Percentiles rank a stretch among this genome's conserved stretches.
Evolutionary conservation across 495 filamentous ascomycete species (phyloP).

Genomic region (Amorphotheca resinae): DNA sequence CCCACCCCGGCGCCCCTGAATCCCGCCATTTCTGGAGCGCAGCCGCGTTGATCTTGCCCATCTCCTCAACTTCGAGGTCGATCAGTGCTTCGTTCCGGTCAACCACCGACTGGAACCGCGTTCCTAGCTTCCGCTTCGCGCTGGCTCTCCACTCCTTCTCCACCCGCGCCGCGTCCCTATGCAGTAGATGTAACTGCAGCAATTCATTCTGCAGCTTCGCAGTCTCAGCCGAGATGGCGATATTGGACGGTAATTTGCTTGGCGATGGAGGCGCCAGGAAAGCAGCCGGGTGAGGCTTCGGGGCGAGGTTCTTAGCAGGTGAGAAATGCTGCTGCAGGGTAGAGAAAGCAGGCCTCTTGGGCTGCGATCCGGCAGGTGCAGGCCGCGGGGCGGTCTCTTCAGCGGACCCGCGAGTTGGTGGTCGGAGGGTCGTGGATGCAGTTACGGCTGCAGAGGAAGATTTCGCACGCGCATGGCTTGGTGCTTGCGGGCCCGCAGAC

Average conservation of each 20-base stretch:
- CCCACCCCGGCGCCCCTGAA: slow-evolving; percentile 17
- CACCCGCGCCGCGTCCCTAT: slow-evolving; percentile 31
- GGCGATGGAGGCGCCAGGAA: slow-evolving; percentile 39
- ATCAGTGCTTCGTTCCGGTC: slow-evolving; percentile 23
- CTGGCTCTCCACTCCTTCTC: slow-evolving; percentile 33
- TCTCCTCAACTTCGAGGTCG: slow-evolving; percentile 21
- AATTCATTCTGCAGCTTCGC: slow-evolving; percentile 57
- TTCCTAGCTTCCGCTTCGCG: slow-evolving; percentile 29
- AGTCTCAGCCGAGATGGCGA: slow-evolving; percentile 45
- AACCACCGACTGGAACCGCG: slow-evolving; percentile 28
- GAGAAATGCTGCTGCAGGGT: slow-evolving; percentile 60
- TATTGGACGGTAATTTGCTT: slow-evolving; percentile 38
- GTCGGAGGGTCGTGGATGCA: slow-evolving; percentile 31
- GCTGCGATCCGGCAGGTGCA: slow-evolving; percentile 18
- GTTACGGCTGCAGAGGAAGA: slow-evolving; percentile 27
- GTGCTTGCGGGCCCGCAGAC: slow-evolving; percentile 2
- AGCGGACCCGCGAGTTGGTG: slow-evolving; percentile 20
- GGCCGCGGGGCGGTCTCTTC: slow-evolving; percentile 18
- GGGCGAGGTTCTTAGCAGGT: slow-evolving; percentile 44
- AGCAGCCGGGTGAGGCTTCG: slow-evolving; percentile 42
- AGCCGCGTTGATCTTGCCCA: slow-evolving; percentile 26
- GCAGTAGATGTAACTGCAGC: slow-evolving; percentile 58
- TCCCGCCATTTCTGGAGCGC: slow-evolving; percentile 28
- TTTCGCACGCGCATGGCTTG: slow-evolving; percentile 18
- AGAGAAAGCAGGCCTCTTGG: slow-evolving; percentile 42